Conservation (phyloP, 768 basidiomycete genomes). For the Termitomyces sp. region DNA sequence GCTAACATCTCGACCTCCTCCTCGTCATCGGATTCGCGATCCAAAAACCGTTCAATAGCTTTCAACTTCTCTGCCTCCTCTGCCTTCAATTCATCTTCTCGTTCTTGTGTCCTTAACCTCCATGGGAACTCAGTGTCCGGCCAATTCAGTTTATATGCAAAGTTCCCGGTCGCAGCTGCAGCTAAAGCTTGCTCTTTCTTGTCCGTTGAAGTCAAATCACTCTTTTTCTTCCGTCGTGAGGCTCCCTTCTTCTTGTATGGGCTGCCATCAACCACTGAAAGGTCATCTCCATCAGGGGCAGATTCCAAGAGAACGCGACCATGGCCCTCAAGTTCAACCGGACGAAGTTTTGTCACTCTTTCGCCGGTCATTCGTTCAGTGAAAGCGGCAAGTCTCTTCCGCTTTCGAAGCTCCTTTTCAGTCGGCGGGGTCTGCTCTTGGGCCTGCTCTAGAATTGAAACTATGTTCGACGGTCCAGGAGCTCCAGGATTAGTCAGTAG, state of each 20-base stretch:
- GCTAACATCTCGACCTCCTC: constrained; percentile 32
- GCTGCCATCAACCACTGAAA: constrained; percentile 23
- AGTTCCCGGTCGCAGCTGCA: constrained; percentile 24
- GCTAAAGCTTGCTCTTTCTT: constrained; percentile 23
- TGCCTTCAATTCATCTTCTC: constrained; percentile 43
- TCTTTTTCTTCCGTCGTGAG: constrained; percentile 48
- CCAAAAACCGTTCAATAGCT: constrained; percentile 68
- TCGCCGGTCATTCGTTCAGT: constrained; percentile 28
- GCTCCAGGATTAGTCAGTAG: constrained; percentile 31
- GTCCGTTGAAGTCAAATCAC: constrained; percentile 28
- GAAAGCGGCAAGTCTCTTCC: constrained; percentile 67
- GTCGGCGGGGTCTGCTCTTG: constrained; percentile 32
- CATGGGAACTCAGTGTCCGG: constrained; percentile 77
- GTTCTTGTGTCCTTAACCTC: constrained; percentile 57
- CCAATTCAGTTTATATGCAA: constrained; percentile 61
- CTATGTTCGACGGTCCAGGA: constrained; percentile 39
- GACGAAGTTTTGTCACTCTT: constrained; percentile 41
- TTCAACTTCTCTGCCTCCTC: constrained; percentile 57
- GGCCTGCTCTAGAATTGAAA: constrained; percentile 33
- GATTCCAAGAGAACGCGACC: constrained; percentile 69
- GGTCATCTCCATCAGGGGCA: constrained; percentile 33
- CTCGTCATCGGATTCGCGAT: constrained; percentile 65
- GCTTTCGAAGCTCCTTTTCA: constrained; percentile 65
- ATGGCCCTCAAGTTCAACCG: constrained; percentile 61
- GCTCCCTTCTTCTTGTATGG: constrained; percentile 35